These are phyloP conservation scores for Murraya koenigii DNA, from an alignment of 345 rosid genomes.

Conservation along the genomic window DNA sequence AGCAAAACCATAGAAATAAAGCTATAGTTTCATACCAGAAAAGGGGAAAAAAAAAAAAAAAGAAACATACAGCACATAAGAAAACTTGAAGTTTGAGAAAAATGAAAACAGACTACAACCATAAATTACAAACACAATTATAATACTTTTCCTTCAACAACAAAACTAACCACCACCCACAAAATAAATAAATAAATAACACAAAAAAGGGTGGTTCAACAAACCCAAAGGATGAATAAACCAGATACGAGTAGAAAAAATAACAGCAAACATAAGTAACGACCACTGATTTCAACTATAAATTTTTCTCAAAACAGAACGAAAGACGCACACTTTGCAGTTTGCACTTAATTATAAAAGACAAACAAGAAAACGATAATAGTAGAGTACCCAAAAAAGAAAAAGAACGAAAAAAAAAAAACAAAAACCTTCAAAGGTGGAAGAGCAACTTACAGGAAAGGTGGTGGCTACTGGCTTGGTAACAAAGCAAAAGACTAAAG, in stretches of 20 bases:
- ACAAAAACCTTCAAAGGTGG: not conserved
- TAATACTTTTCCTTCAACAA: not conserved
- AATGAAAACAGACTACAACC: not conserved
- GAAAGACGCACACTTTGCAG: not conserved
- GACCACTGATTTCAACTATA: not conserved
- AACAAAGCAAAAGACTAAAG: constrained; percentile 42
- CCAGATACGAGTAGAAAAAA: not conserved
- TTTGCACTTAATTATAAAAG: not conserved
- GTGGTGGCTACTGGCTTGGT: constrained; percentile 42
- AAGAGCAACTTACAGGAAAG: constrained; percentile 11
- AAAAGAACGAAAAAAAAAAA: not conserved
- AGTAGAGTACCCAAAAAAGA: no score
- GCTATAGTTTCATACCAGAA: not conserved
- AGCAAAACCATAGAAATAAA: not conserved
- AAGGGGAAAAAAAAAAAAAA: not conserved
- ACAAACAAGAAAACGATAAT: not conserved
- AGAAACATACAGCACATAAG: not conserved
- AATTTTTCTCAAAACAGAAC: not conserved
- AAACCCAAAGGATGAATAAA: not conserved
- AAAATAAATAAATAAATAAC: not conserved
- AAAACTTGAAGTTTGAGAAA: not conserved
- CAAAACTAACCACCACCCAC: constrained; percentile 2
- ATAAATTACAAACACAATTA: not conserved
- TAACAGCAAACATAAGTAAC: not conserved
- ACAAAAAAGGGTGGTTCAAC: not conserved